Base-by-base conservation (phyloP, 1,284 basidiomycete genomes). In the Ganoderma leucocontextum region DNA sequence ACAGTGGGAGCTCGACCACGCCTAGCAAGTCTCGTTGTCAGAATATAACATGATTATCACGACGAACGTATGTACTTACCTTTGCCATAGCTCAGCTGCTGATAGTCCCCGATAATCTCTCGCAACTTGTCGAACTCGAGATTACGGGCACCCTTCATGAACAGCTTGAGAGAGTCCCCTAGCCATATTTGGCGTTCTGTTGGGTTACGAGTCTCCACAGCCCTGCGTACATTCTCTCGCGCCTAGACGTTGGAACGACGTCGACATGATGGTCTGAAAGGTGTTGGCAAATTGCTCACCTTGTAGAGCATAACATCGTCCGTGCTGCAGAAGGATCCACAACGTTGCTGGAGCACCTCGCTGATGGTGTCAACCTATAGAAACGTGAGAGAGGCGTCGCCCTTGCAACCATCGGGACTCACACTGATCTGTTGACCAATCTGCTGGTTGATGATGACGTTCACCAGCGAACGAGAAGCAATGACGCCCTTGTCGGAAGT, bases 231-330 rank as follows among this genome's bases (percentile, higher is more conserved):
- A 74, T 93, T 95, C 81, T 99, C 98, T 77, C 95, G 93, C 0
- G 97, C 97, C 93, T 96, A 74, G n/a, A 22, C 1, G 35, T 9
- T 19, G n/a, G 15, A 49, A 29, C 15, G 9, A n/a, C 7, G 13
- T 29, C 3, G 41, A 19, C 9, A 47, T 9, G 15, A 29, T 19
- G 3, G 7, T 17, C 13, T 2, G 4, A 44, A 17, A 10, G 13
- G 10, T 17, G 41, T 15, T 9, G 19, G 19, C 4, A 10, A 47
- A 22, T 55, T n/a, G 69, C 79, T 72, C 71, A 90, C 95, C 85
- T 99, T 99, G 86, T 99, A 99, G 61, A 98, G 83, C 84, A 98
- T 94, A 55, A 99, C 98, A 81, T 99, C 98, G 77, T 98, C 98
- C 0, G 97, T 93, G 75, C 95, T 97, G 81, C 97, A 99, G 86